Base-by-base conservation (phyloP, 495 filamentous ascomycete genomes). In the Penicillium egyptiacum region DNA sequence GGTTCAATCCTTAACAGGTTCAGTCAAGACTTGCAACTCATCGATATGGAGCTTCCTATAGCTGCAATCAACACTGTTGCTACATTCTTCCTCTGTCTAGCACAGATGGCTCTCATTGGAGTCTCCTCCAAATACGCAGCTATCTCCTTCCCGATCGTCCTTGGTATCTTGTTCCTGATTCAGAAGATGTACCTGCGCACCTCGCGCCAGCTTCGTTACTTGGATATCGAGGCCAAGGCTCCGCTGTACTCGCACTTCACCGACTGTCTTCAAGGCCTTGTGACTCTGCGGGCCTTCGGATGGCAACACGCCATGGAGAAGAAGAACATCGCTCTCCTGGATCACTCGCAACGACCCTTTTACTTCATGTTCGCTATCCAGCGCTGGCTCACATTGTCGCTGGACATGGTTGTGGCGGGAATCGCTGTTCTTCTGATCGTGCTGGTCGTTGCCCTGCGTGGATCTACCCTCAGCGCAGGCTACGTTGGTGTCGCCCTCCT, bases 101-200 rank as follows among this genome's bases (percentile, higher is more conserved):
- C 71, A 0, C 79, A 82, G 56, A 77, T 79, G 67, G 72, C 74
- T 4, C 70, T 84, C 2, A 82, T 84, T 22, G 77, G 71, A 4
- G 67, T 74, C 5, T 69, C 76, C 23, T 78, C 81, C 0, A 68
- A 65, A 33, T 85, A 78, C 55, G 72, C 74, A 0, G 82, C 80
- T 0, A 76, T 81, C 35, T 74, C 78, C 0, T 78, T 83, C 54
- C 82, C 82, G 0, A 45, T 81, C 39, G 71, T 79, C 7, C 57
- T 79, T 30, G 56, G 80, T 11, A 61, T 75, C 23, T 54, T 85
- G 5, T 86, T 81, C 54, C 28, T 79, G 16, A 74, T 88, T 5
- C 83, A 87, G 58, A 82, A 80, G 51, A 69, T 81, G 35, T 89
- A 89, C 56, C 74, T 89, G 5, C 76, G 81, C 11, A 88, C 86